Evolutionary conservation across 345 rosid genomes (phyloP).

Genomic region (Ailanthus altissimus): DNA sequence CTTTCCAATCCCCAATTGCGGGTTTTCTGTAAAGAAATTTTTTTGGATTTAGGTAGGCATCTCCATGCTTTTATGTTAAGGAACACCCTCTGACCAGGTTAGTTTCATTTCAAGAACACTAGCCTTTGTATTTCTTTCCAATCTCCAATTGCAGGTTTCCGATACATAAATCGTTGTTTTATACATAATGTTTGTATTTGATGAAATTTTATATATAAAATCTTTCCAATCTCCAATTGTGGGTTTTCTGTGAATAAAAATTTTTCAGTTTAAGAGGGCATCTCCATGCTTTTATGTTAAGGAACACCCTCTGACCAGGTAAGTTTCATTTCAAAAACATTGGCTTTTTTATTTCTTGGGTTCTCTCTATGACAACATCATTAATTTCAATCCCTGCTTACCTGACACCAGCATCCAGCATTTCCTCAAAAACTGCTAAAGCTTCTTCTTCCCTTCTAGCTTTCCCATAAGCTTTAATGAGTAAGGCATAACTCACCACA

Average conservation of each 20-base stretch:
- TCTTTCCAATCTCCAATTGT: neutral
- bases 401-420: conserved; percentile 98
- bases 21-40: neutral
- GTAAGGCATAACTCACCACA: conserved; percentile 89
- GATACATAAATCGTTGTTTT: no score
- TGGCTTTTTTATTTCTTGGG: neutral
- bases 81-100: conserved; percentile 2
- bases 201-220: neutral
- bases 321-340: neutral
- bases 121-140: neutral
- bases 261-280: neutral
- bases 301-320: conserved; percentile 6
- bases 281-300: neutral
- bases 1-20: neutral
- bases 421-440: conserved; percentile 93
- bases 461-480: conserved; percentile 89
- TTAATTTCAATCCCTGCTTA: conserved; percentile 26
- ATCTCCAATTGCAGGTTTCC: no score
- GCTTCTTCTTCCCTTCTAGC: conserved; percentile 98
- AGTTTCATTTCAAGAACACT: neutral
- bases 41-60: neutral
- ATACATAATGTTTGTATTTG: no score
- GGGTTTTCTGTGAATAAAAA: neutral
- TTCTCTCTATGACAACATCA: neutral
- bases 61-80: neutral